Base-by-base conservation (phyloP, 768 basidiomycete genomes). In the Crepidotus variabilis region DNA sequence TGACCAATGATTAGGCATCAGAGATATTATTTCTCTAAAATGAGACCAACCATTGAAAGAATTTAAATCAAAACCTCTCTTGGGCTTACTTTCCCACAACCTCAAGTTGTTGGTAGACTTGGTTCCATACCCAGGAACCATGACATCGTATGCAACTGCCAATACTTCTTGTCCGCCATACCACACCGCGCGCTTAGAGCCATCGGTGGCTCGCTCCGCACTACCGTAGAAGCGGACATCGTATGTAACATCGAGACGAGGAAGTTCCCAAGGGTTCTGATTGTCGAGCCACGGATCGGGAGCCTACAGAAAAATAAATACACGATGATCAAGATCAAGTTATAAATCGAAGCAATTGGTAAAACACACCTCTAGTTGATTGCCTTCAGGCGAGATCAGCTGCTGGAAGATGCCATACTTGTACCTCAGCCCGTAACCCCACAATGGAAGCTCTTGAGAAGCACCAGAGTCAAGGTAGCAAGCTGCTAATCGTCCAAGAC, bases 391-490 rank as follows among this genome's bases (percentile, higher is more conserved):
- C 14, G 85, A 88, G 67, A 98, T 92, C 58, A 94, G 82, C 72
- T 92, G 87, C 72, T 94, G 89, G 83, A 99, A 98, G 75, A 98
- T 97, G 54, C 94, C 94, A 64, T 94, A 95, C 69, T 92, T 86
- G 80, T 94, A 96, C 46, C 94, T 77, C 56, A 97, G 72, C 45
- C 94, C 94, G 64, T 98, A 98, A 47, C 96, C 96, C 94, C 94
- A 98, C 21, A 92, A 82, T 0, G 96, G 96, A 3, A 98, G 80
- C 70, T 95, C 88, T 66, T 92, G 86, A 8, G 90, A 90, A 2
- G 95, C 87, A 21, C 86, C 84, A n/a, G 90, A 92, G 67, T 98
- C 95, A 52, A 97, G 84, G 69, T 98, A 99, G 75, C 97, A 99
- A 0, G 97, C 96, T 0, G 97, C 97, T 47, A 99, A 83, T 28